phyloP scores from a whole-genome alignment of 2,329 filamentous ascomycete genomes.

The Colletotrichum cereale region DNA sequence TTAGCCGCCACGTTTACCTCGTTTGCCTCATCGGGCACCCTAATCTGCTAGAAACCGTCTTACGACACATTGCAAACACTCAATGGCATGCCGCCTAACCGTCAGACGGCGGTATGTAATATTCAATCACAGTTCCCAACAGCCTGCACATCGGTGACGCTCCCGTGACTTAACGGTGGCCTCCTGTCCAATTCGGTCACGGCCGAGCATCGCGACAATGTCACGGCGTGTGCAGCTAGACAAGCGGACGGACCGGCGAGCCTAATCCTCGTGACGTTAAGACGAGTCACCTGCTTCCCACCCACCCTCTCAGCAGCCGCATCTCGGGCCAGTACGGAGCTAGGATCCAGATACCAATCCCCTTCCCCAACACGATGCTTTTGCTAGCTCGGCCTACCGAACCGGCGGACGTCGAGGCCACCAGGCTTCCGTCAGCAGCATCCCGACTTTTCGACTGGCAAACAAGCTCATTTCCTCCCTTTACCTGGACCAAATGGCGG shows the following conservation, averaged over 20 bases:
- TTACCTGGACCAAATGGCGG: slow-evolving; percentile 10
- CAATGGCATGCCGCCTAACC: background rate
- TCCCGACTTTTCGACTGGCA: slow-evolving; percentile 14
- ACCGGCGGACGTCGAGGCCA: background rate
- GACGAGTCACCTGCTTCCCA: slow-evolving; percentile 20
- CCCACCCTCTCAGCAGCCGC: slow-evolving; percentile 15
- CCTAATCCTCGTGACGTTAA: slow-evolving; percentile 30
- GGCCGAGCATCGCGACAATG: slow-evolving; percentile 26
- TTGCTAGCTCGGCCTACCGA: slow-evolving; percentile 2
- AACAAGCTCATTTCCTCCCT: background rate
- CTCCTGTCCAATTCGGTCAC: slow-evolving; percentile 23
- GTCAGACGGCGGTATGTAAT: background rate
- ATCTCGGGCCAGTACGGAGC: slow-evolving; percentile 21
- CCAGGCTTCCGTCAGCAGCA: background rate
- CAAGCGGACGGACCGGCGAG: slow-evolving; percentile 25
- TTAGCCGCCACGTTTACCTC: background rate
- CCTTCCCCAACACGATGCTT: background rate
- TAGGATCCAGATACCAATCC: slow-evolving; percentile 22
- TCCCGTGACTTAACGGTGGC: slow-evolving; percentile 4
- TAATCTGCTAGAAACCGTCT: background rate
- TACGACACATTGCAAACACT: background rate
- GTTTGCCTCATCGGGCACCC: background rate
- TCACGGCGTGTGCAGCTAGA: slow-evolving; percentile 27
- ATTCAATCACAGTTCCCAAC: too few relatives aligned
- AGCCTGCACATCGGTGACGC: background rate